A percentile compares a stretch with the other conserved stretches of the same genome.
Evolutionary conservation across 2,329 filamentous ascomycete genomes (phyloP).

Genomic region (Scolecobasidium constrictum): DNA sequence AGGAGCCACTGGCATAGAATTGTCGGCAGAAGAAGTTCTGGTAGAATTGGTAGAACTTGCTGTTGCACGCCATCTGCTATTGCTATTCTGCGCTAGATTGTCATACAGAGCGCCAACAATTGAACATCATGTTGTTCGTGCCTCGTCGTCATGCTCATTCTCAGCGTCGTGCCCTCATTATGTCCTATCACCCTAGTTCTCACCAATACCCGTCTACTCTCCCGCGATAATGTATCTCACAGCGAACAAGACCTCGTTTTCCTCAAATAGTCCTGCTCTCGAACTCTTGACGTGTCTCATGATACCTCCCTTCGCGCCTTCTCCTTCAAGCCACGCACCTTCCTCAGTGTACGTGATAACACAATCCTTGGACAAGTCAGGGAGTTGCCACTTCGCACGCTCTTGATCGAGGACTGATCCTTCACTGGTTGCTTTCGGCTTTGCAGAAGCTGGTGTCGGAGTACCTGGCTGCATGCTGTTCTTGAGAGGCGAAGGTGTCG

Average conservation of each 20-base stretch:
- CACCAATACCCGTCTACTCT: conserved; percentile 12
- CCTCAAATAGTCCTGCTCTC: conserved; percentile 27
- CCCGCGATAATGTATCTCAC: conserved; percentile 29
- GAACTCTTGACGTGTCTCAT: conserved; percentile 29
- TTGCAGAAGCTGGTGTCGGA: background rate
- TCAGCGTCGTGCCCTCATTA: too few relatives aligned
- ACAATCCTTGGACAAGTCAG: conserved; percentile 21
- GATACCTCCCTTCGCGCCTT: conserved; percentile 14
- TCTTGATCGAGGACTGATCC: background rate
- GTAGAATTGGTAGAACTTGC: too few relatives aligned
- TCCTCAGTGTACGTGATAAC: conserved; percentile 24
- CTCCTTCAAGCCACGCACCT: conserved; percentile 11
- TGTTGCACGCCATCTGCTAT: too few relatives aligned
- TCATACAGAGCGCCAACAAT: too few relatives aligned
- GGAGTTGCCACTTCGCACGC: conserved; percentile 13
- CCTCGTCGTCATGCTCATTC: too few relatives aligned
- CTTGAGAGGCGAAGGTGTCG: background rate
- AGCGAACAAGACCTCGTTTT: conserved; percentile 29
- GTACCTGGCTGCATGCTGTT: background rate
- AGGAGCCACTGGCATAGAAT: too few relatives aligned
- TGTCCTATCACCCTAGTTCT: too few relatives aligned
- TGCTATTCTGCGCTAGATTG: too few relatives aligned
- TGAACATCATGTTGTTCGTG: too few relatives aligned
- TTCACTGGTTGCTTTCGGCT: background rate
- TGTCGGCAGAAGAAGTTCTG: too few relatives aligned